Evolutionary conservation across 306 rosid genomes (phyloP), one percentile per base, ranked within the genome.

Genomic region (Luffa acutangula): DNA sequence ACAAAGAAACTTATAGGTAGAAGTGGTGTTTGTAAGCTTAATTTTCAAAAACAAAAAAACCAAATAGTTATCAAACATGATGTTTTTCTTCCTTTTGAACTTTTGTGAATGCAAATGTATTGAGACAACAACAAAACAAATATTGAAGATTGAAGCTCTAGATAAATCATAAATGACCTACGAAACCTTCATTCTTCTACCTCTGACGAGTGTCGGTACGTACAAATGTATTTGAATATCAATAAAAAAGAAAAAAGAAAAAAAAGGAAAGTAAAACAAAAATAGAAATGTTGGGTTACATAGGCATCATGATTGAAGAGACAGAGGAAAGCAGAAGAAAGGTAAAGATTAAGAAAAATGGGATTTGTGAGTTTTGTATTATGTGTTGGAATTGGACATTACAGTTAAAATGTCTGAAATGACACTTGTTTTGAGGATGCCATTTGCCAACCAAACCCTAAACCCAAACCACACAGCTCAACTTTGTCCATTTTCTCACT

Each of bases 351-450:
- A 37, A 39, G 49, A 66, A 41, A 41, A 67, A 45, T 21, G 39
- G 39, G 77, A 20, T 9, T 39, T 70, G 31, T 45, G 4, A 1
- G 34, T 70, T 45, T 70, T 70, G 56, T 20, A 18, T 46, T 12
- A 46, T 34, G n/a, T 48, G 58, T 72, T 72, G 58, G 57, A 45
- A 34, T 37, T 37, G 62, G 21, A 66, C 71, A 71, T 46, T 12
- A 46, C 4, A 33, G 14, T 25, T 43, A 46, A 46, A 9, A 42
- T 37, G 59, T 49, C 21, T 73, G 77, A 73, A 73, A 73, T n/a
- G 53, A 76, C 79, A 76, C 66, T 37, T 56, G 53, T 76, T 76
- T 56, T 58, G 14, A 39, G 67, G 67, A 56, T 76, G 66, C 79
- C 62, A 73, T 25, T 42, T 42, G 46, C 52, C 62, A 56, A 56